These are phyloP conservation scores for Crithidia sp. DNA, from an alignment of 208 protist species.

Conservation along the genomic window DNA sequence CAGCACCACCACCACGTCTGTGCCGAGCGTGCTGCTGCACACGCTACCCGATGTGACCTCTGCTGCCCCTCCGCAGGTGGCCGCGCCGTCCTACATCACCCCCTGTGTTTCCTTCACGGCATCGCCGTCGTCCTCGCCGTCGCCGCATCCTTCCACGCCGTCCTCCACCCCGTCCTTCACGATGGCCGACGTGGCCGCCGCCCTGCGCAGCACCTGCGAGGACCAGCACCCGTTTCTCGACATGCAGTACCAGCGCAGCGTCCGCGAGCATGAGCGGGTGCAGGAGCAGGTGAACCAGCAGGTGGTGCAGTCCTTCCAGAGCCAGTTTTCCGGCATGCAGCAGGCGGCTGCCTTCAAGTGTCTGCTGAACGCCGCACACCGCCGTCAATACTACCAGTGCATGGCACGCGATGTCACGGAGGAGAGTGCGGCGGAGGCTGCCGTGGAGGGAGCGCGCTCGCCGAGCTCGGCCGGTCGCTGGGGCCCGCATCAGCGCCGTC, in stretches of 20 bases:
- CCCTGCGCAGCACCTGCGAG: constrained; percentile 22
- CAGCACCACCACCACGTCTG: too few relatives aligned
- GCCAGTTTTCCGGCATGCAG: constrained; percentile 23
- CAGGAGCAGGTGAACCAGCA: constrained; percentile 47
- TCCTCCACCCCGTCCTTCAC: constrained; percentile 4
- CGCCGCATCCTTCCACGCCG: neutral
- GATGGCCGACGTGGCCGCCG: constrained; percentile 34
- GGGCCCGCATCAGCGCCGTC: constrained; percentile 19
- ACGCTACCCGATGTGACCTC: neutral
- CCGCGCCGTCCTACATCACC: constrained; percentile 1
- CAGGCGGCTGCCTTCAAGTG: constrained; percentile 41
- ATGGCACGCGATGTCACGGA: constrained; percentile 2
- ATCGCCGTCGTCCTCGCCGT: neutral
- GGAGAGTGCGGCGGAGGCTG: neutral
- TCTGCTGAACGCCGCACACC: constrained; percentile 54
- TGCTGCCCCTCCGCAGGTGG: neutral
- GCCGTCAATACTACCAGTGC: constrained; percentile 31
- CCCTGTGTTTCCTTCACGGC: constrained; percentile 9
- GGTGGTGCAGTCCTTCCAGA: constrained; percentile 30
- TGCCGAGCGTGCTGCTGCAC: neutral
- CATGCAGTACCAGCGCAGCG: constrained; percentile 44
- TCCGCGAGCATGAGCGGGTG: constrained; percentile 19
- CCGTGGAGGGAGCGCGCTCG: neutral
- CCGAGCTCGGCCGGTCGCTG: constrained; percentile 18
- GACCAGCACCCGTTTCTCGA: constrained; percentile 53